A percentile compares a stretch with the other conserved stretches of the same genome.
phyloP scores from a whole-genome alignment of 2,329 filamentous ascomycete genomes.

The Hymenoscyphus infarciens region DNA sequence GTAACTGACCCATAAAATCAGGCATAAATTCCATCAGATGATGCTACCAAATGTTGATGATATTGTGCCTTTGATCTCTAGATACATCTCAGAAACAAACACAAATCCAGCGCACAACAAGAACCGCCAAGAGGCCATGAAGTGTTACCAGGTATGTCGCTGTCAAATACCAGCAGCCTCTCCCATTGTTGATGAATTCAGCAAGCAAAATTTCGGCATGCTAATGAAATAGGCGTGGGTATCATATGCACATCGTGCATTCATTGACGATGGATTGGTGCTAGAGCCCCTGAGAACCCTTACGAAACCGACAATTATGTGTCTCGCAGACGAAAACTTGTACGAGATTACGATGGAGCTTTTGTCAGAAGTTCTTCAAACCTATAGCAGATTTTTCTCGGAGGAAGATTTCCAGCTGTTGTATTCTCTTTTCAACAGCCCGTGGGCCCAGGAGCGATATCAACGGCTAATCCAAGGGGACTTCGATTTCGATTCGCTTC shows the following conservation, averaged over 20 bases:
- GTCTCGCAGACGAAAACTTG: constrained; percentile 54
- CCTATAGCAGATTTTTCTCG: constrained; percentile 61
- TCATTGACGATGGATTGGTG: constrained; percentile 53
- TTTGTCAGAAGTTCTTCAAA: constrained; percentile 61
- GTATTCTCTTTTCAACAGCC: constrained; percentile 55
- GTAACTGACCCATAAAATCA: constrained; percentile 16
- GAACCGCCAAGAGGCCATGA: constrained; percentile 53
- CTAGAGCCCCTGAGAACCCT: constrained; percentile 57
- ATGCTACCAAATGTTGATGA: constrained; percentile 50
- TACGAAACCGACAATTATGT: constrained; percentile 56
- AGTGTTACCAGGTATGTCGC: constrained; percentile 54
- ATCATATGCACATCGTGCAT: constrained; percentile 65
- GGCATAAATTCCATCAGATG: constrained; percentile 46
- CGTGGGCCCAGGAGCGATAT: constrained; percentile 57
- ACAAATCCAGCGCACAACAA: constrained; percentile 42
- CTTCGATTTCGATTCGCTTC: constrained; percentile 60
- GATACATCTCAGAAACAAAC: constrained; percentile 37
- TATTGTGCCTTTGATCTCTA: constrained; percentile 46
- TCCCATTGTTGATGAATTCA: not conserved
- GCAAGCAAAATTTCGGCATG: not conserved
- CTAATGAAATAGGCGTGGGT: constrained; percentile 60
- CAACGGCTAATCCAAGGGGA: constrained; percentile 54
- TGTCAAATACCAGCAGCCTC: not conserved
- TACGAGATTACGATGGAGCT: constrained; percentile 61
- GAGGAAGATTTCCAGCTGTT: constrained; percentile 55